phyloP scores from a whole-genome alignment of 2,329 filamentous ascomycete genomes.

The Penicillium verrucosum region DNA sequence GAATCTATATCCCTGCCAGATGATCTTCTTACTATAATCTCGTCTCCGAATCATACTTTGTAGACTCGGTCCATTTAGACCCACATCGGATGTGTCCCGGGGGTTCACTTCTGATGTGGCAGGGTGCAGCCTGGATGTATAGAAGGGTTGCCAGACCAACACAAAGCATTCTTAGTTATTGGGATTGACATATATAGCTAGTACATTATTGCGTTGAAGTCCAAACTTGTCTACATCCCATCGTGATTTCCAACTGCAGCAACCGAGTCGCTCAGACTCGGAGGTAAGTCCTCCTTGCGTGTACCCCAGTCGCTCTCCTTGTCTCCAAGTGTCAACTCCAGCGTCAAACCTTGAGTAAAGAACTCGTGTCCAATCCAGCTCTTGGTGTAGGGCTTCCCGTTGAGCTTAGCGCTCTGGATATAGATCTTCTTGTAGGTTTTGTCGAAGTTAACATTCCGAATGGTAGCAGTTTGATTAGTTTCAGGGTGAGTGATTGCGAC shows the following conservation, averaged over 20 bases:
- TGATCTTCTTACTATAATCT: background rate
- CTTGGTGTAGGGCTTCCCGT: conserved; percentile 58
- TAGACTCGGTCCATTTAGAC: background rate
- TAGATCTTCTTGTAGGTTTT: conserved; percentile 55
- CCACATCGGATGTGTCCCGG: conserved; percentile 14
- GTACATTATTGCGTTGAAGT: background rate
- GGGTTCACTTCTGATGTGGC: background rate
- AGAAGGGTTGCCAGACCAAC: conserved; percentile 5
- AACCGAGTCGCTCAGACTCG: conserved; percentile 32
- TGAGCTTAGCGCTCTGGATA: conserved; percentile 62
- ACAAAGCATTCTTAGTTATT: background rate
- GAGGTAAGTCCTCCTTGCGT: conserved; percentile 57
- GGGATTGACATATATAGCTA: background rate
- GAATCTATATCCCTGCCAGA: background rate
- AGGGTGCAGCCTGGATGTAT: background rate
- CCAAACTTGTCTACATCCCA: background rate
- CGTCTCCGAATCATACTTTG: background rate
- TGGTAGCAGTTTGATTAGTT: conserved; percentile 58
- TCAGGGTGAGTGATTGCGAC: conserved; percentile 56
- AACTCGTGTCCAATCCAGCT: conserved; percentile 68
- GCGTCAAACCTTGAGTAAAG: conserved; percentile 60
- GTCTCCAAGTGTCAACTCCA: conserved; percentile 60
- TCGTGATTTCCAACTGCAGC: conserved; percentile 3
- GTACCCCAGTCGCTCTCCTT: conserved; percentile 65
- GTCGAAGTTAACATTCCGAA: conserved; percentile 61